Base-by-base conservation (phyloP, 2,329 filamentous ascomycete genomes). In the Ambrosiella beaveri region DNA sequence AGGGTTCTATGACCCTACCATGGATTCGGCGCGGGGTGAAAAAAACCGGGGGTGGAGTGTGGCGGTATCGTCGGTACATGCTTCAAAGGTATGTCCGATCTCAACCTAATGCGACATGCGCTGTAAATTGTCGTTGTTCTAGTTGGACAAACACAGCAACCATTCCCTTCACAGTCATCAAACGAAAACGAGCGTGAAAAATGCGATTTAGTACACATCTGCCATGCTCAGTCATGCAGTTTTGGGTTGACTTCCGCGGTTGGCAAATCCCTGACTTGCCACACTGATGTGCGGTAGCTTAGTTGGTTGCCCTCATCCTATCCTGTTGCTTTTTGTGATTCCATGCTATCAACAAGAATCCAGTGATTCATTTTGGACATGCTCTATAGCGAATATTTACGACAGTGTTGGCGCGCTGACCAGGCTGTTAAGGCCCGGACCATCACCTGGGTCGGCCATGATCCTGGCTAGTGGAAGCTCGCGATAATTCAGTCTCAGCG, bases 1-100 rank as follows among this genome's bases (percentile, higher is more conserved):
- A 64, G 72, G 73, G 66, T 77, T 75, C 68, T 79, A 79, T 69
- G 76, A 79, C 63, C 75, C 75, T 13, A 73, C 73, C 49, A 75
- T 73, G 49, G 76, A 79, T 68, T 72, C 71, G 61, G 44, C 71
- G 17, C 36, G 37, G 37, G 51, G 35, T 13, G 37, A 17, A 38
- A 36, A 53, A 38, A 39, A 38, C 51, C 35, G 51, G 51, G 51
- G 51, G 35, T 39, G 51, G 35, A 39, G 15, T 38, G 35, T 36
- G 61, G 66, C 72, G 63, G 74, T 64, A 47, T 71, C 73, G 64
- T 35, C 51, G 38, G 12, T n/a, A 15, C 37, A n/a, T 53, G 13
- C 51, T 38, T 47, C 11, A 8, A 13, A 47, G 44, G 44, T 47
- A 47, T 15, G 44, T 47, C 8, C 64, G 67, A 71, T 64, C 69